phyloP scores from a whole-genome alignment of 2,329 filamentous ascomycete species.

The Fusarium sp. region DNA sequence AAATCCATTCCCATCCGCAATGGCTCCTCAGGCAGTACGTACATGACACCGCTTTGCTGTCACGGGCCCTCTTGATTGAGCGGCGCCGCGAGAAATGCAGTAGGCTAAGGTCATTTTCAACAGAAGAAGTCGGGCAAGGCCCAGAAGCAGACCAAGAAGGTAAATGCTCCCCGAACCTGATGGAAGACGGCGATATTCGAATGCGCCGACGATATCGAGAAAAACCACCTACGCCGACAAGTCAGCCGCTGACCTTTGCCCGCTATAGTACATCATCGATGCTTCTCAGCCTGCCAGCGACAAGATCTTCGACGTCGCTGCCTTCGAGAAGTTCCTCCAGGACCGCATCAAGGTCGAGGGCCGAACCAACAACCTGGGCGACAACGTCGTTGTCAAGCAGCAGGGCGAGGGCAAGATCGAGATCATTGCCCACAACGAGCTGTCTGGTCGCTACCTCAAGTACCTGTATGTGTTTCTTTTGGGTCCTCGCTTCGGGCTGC shows the following conservation, averaged over 20 bases:
- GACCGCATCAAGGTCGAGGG: conserved; percentile 99
- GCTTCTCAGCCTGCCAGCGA: conserved; percentile 97
- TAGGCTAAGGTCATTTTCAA: conserved; percentile 86
- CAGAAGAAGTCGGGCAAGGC: conserved; percentile 75
- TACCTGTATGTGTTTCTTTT: conserved; percentile 79
- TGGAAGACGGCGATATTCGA: conserved; percentile 1
- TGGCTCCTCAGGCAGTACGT: conserved; percentile 93
- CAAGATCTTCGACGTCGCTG: conserved; percentile 99
- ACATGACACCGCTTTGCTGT: conserved; percentile 91
- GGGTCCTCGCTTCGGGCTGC: not conserved
- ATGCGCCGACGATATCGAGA: not conserved
- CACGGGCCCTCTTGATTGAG: conserved; percentile 59
- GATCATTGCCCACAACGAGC: conserved; percentile 96
- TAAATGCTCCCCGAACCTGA: conserved; percentile 52
- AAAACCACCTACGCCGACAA: conserved; percentile 8
- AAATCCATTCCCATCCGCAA: conserved; percentile 61
- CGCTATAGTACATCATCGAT: conserved; percentile 93
- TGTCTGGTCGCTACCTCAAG: conserved; percentile 99
- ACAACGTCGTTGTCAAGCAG: conserved; percentile 90
- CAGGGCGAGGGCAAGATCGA: conserved; percentile 97
- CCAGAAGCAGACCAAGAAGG: conserved; percentile 90
- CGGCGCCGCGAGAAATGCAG: conserved; percentile 69
- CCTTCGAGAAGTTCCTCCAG: conserved; percentile 99
- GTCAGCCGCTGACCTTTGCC: conserved; percentile 27
- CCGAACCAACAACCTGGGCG: conserved; percentile 97